Conservation (phyloP, 108 stramenopile genomes). For the Skeletonema grethae region DNA sequence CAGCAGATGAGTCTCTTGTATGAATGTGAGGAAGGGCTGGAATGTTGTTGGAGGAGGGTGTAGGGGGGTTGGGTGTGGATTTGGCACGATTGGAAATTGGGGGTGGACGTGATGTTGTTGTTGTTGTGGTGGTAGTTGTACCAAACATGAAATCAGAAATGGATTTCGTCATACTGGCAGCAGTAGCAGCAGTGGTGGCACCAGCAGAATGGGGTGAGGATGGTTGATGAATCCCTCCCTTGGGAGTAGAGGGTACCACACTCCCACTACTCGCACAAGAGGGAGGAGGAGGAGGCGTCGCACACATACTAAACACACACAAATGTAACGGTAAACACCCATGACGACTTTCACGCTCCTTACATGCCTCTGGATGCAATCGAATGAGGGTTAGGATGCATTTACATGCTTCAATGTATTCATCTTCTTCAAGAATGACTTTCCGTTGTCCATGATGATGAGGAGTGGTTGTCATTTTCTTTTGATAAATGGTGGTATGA, state of each 20-base stretch:
- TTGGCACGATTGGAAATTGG: neutral
- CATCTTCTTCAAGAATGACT: constrained; percentile 58
- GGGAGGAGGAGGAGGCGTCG: constrained; percentile 49
- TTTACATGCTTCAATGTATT: constrained; percentile 79
- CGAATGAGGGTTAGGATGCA: constrained; percentile 69
- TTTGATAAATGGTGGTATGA: constrained; percentile 45
- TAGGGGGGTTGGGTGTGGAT: neutral
- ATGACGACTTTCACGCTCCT: constrained; percentile 80
- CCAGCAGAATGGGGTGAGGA: too few species aligned
- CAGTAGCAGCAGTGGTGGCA: too few species aligned
- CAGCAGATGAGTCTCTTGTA: constrained; percentile 36
- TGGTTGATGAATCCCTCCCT: neutral
- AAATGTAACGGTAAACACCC: constrained; percentile 89
- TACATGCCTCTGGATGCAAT: constrained; percentile 79
- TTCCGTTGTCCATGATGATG: too few species aligned
- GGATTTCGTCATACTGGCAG: neutral
- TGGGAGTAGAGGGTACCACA: neutral
- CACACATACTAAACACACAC: constrained; percentile 84
- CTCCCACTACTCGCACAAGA: too few species aligned
- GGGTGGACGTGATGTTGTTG: neutral
- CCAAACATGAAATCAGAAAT: neutral
- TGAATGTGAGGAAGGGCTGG: neutral
- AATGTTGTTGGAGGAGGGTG: neutral
- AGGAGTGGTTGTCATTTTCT: neutral
- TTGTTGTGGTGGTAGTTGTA: neutral